Percentiles rank a stretch among this genome's conserved stretches.
These are phyloP conservation scores for Trichoderma reesei DNA, from an alignment of 495 filamentous ascomycete genomes.

Conservation along the genomic window DNA sequence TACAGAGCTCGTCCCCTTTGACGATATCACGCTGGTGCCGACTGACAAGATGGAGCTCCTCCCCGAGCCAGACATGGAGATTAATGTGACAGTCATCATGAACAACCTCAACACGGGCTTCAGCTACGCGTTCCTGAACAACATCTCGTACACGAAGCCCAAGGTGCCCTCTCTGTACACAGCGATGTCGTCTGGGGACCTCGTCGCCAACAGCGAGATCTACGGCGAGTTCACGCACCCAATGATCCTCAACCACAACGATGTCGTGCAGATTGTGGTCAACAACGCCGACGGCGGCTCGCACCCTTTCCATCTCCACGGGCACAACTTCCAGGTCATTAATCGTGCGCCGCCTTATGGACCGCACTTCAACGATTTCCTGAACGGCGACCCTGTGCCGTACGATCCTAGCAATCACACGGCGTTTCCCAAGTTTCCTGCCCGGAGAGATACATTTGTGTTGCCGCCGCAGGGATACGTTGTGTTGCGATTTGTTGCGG, in stretches of 20 bases:
- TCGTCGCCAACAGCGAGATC: conserved; percentile 44
- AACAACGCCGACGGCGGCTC: conserved; percentile 55
- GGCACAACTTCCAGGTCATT: conserved; percentile 56
- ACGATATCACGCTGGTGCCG: conserved; percentile 58
- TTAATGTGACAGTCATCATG: conserved; percentile 50
- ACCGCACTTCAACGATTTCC: conserved; percentile 31
- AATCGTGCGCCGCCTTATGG: conserved; percentile 48
- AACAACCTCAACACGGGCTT: conserved; percentile 51
- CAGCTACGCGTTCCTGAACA: conserved; percentile 53
- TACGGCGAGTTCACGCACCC: conserved; percentile 48
- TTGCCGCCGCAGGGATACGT: conserved; percentile 25
- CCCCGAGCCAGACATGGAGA: conserved; percentile 38
- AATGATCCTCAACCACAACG: conserved; percentile 42
- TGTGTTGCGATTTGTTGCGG: conserved; percentile 30
- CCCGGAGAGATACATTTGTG: conserved; percentile 39
- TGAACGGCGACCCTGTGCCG: conserved; percentile 25
- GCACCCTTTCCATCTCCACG: conserved; percentile 36
- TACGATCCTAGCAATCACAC: conserved; percentile 40
- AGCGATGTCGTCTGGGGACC: conserved; percentile 44
- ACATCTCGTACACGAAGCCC: conserved; percentile 52
- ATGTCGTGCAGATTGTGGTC: conserved; percentile 58
- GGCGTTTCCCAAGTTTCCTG: conserved; percentile 41
- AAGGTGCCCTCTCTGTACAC: conserved; percentile 59
- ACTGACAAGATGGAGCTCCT: conserved; percentile 41
- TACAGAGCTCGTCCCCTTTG: conserved; percentile 46